Percentiles rank a stretch among this genome's conserved stretches.
Evolutionary conservation across 805 yeast species (phyloP).

Genomic region (Yamadazyma sp.): DNA sequence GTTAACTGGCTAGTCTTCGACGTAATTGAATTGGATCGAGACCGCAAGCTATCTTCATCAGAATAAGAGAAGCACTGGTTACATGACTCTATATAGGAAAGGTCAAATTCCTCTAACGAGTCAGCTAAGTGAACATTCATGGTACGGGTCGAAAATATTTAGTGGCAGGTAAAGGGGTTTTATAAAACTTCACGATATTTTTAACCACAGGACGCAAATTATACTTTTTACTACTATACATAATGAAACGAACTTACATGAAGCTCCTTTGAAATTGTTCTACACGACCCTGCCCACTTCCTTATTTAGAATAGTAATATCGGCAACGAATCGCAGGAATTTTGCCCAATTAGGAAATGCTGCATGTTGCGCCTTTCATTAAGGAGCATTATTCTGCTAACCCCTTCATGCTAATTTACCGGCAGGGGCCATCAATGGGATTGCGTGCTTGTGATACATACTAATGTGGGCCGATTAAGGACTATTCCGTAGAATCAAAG

Average conservation of each 20-base stretch:
- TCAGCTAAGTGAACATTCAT: conserved; percentile 22
- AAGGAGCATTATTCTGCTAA: too few species aligned
- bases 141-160: too few species aligned
- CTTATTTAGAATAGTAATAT: too few species aligned
- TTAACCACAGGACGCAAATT: too few species aligned
- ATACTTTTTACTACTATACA: conserved; percentile 1
- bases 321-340: conserved; percentile 5
- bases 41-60: conserved; percentile 5
- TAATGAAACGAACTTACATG: conserved; percentile 3
- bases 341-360: conserved; percentile 9
- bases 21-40: conserved; percentile 14
- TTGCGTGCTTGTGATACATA: too few species aligned
- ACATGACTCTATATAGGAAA: conserved; percentile 22
- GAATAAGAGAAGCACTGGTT: conserved; percentile 15
- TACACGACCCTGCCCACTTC: conserved; percentile 5
- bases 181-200: too few species aligned
- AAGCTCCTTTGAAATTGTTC: conserved; percentile 7
- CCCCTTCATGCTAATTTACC: too few species aligned
- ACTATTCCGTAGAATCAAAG: too few species aligned
- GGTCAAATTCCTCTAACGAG: conserved; percentile 26
- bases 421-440: too few species aligned
- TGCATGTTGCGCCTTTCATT: conserved; percentile 4
- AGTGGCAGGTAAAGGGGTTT: too few species aligned
- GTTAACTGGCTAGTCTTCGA: conserved; percentile 14
- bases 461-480: too few species aligned